A percentile compares a stretch with the other conserved stretches of the same genome.
Evolutionary conservation across 352 stramenopile species (phyloP).

Genomic region (Phytopythium oedochilum): DNA sequence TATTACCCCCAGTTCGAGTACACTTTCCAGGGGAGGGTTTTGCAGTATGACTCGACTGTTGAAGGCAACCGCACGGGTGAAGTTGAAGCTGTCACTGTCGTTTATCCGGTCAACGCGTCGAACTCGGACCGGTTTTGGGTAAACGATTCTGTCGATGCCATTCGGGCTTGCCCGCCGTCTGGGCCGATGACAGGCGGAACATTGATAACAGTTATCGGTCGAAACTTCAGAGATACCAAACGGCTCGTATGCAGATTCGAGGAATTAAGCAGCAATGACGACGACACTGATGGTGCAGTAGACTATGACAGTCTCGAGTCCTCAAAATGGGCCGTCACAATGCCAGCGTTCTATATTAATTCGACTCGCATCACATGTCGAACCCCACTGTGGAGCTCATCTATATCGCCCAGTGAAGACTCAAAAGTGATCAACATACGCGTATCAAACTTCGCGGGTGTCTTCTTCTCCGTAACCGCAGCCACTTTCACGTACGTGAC

Average conservation of each 20-base stretch:
- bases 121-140: slow-evolving; percentile 78
- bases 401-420: slow-evolving; percentile 8
- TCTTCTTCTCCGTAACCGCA: slow-evolving; percentile 61
- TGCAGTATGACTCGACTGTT: slow-evolving; percentile 69
- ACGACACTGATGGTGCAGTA: neutral
- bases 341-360: slow-evolving; percentile 70
- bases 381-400: slow-evolving; percentile 45
- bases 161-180: slow-evolving; percentile 77
- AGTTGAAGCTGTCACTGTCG: slow-evolving; percentile 85
- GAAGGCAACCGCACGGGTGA: slow-evolving; percentile 74
- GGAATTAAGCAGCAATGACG: slow-evolving; percentile 1
- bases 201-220: slow-evolving; percentile 90
- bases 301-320: slow-evolving; percentile 4
- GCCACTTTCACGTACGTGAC: slow-evolving; percentile 44
- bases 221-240: slow-evolving; percentile 90
- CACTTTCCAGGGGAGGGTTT: slow-evolving; percentile 39
- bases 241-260: slow-evolving; percentile 87
- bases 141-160: slow-evolving; percentile 95
- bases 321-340: neutral
- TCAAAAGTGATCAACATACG: slow-evolving; percentile 37
- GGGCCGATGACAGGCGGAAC: slow-evolving; percentile 32
- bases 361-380: slow-evolving; percentile 79
- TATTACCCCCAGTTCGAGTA: slow-evolving; percentile 84
- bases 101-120: slow-evolving; percentile 92
- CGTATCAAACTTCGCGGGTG: slow-evolving; percentile 76